Evolutionary conservation across 2,329 filamentous ascomycete species (phyloP), one percentile per base, ranked within the genome.

Genomic region (Talaromyces atroroseus): DNA sequence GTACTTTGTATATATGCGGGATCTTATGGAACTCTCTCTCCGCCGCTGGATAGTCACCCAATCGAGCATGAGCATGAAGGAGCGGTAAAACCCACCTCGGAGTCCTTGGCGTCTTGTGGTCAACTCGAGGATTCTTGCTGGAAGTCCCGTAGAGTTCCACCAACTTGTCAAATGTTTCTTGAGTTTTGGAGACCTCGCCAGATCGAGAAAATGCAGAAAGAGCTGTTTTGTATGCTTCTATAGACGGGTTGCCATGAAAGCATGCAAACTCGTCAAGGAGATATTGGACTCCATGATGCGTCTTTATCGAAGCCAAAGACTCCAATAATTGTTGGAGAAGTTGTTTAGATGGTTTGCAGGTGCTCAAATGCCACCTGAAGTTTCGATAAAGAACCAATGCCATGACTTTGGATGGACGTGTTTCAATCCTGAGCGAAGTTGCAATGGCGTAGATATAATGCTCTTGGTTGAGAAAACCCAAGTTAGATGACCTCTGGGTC

Each of bases 61-160:
- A 76, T 56, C 83, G 81, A 1, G 90, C 86, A 71, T 92, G 83
- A 0, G 86, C 87, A 61, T 88, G 83, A 42, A 95, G 76, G 2
- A 91, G 74, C 47, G 84, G 82, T n/a, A 78, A 65, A 32, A 76
- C 56, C n/a, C 71, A 59, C 44, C 58, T 65, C 16, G 64, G 59
- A 46, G 64, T 66, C 29, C 54, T 62, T 0, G 73, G 53, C 24
- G 52, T 47, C 32, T 49, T 52, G 36, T 32, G 49, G 16, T 49
- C n/a, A 40, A 53, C 32, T 16, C 56, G 18, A 26, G 40, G 40
- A 20, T 56, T 42, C 29, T 42, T 48, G 5, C 2, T 18, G 45
- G 51, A 42, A 12, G 49, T 64, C 16, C 72, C 73, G 60, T 77
- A 65, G 32, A 72, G 65, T 32, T 60, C 58, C n/a, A 71, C 55